Base-by-base conservation (phyloP, 805 yeast genomes). In the Cyberlindnera euphorbiae region DNA sequence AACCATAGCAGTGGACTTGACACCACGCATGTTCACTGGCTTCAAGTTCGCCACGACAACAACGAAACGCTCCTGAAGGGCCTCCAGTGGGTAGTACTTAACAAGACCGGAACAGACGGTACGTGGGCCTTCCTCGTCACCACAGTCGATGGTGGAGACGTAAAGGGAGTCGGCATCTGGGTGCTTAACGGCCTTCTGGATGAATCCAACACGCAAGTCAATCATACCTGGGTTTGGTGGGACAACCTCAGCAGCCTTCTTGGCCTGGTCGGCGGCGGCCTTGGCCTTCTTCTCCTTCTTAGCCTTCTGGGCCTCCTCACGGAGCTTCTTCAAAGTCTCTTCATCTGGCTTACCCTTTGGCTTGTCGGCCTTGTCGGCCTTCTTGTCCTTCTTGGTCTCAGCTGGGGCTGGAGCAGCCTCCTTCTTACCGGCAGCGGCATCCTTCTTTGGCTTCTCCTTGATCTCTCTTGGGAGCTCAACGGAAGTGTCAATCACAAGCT, bases 11-110 rank as follows among this genome's bases (percentile, higher is more conserved):
- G 79, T 68, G 8, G 97, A 88, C 62, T 87, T 87, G 57, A 93
- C 79, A 48, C 98, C 97, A 68, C 98, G 82, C 99, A 93, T 93
- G 56, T 80, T 81, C 28, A 89, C 98, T 14, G 98, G 98, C 69
- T 93, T 93, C 66, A 93, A 76, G 71, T 94, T 94, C 52, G 97
- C 96, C 53, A 93, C 88, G 39, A 82, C 82, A 30, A 93, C 82
- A 33, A 90, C 95, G 53, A 75, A 75, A 62, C 97, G 82, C 63
- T 86, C 77, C 74, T 93, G 98, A 96, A 93, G 82, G 28, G 83
- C 95, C 67, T 93, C 97, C 47, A 94, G 62, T 27, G 95, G 80
- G 58, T 85, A 73, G 65, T 84, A 79, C 51, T 86, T 86, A 45
- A 88, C 97, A 55, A 93, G 73, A 51, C 99, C 99, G 10, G 96